Base-by-base conservation (phyloP, 768 basidiomycete genomes). In the Exidia glandulosa region DNA sequence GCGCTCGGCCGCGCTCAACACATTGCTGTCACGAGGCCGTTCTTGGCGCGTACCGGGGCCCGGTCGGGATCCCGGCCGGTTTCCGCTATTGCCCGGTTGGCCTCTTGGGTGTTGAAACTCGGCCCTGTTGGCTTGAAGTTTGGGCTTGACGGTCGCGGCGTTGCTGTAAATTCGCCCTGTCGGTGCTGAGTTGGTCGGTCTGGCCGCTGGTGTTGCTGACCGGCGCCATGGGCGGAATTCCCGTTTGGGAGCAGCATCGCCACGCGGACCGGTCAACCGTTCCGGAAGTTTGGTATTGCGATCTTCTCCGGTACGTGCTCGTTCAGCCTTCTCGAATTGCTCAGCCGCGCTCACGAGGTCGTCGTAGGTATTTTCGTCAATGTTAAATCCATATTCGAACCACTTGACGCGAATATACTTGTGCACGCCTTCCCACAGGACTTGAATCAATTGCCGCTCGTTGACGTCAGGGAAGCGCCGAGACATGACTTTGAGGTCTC, bases 351-450 rank as follows among this genome's bases (percentile, higher is more conserved):
- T 56, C 0, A 70, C 52, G 0, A 78, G 69, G 2, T 70, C 62
- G 0, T 69, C 59, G 64, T 69, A 73, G 0, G 58, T 50, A 0
- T 70, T 67, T 0, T 54, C 32, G 7, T 73, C 67, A 0, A 69
- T 71, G 3, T 71, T 69, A 0, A 75, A 60, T 6, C 67, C 59
- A 2, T 72, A 62, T n/a, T 60, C 59, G 70, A 71, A 74, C 0
- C 76, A 58, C 2, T 69, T 63, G 0, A 58, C 59, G 32, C 74
- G 73, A 2, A 76, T 66, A 12, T 62, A 41, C 0, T 52, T 27
- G 1, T 62, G 57, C 0, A 75, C 59, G 0, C 76, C 73, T 2
- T 68, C 64, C 75, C 74, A 79, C 0, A 79, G 63, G 10, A 67
- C 65, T 10, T 69, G 62, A 0, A 75, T 70, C 9, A 64, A 41